Evolutionary conservation across 2,329 filamentous ascomycete species (phyloP).

Genomic region (Trichoderma koningiopsis): DNA sequence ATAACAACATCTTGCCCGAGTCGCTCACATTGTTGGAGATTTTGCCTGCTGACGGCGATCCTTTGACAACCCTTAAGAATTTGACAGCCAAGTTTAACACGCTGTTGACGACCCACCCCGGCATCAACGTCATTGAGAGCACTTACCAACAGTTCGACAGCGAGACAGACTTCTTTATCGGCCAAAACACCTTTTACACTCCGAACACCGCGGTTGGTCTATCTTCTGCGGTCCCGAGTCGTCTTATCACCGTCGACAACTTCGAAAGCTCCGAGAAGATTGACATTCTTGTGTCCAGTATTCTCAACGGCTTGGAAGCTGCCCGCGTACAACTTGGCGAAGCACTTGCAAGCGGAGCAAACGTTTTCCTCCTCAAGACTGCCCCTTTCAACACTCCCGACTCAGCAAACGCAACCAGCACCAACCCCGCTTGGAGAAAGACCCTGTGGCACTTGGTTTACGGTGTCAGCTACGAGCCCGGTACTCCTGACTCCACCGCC

Average conservation of each 20-base stretch:
- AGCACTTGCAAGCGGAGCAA: not conserved
- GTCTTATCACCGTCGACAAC: conserved; percentile 4
- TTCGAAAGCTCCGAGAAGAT: not conserved
- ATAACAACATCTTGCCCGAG: conserved; percentile 5
- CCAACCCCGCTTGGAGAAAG: conserved; percentile 17
- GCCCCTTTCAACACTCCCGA: conserved; percentile 18
- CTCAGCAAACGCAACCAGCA: not conserved
- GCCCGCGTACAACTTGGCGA: not conserved
- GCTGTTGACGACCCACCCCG: not conserved
- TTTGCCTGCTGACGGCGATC: not conserved
- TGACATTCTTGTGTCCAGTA: not conserved
- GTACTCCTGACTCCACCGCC: conserved; percentile 46
- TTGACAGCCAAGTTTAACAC: not conserved
- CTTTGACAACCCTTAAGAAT: not conserved
- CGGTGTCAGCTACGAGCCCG: conserved; percentile 33
- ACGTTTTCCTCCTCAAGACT: not conserved
- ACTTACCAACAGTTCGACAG: not conserved
- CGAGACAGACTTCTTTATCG: not conserved
- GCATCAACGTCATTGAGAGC: conserved; percentile 3
- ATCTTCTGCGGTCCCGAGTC: not conserved
- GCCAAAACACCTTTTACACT: not conserved
- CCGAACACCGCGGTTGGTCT: not conserved
- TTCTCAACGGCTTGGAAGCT: not conserved
- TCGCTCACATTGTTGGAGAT: conserved; percentile 1
- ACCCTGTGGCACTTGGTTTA: conserved; percentile 34